Evolutionary conservation across 371 early-diverging fungal genomes (phyloP), one percentile per base, ranked within the genome.

Genomic region (Mucor racemosus): DNA sequence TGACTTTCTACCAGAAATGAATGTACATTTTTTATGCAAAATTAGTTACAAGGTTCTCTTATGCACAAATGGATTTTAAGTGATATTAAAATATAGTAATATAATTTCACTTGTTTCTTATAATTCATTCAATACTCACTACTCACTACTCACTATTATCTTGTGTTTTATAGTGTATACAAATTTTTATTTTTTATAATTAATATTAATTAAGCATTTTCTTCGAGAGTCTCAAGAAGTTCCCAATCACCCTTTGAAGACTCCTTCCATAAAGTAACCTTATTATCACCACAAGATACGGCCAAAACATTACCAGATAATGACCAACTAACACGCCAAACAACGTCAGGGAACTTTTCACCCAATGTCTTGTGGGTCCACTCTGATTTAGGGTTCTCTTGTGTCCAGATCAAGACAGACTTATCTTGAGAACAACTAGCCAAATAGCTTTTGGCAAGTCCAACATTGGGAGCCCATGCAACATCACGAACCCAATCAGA

Each of bases 401-500:
- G 93, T 5, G 92, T 94, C 97, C 98, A 97, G 74, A 99, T 94
- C 46, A 92, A 70, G n/a, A 97, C 98, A 11, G 94, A 90, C 77
- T 94, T 94, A 78, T 99, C 99, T 80, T 97, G 97, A 41, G 96
- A 96, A 78, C 97, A 97, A 66, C 90, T 91, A 8, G 98, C 99
- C 39, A 99, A 76, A 71, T 93, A 93, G 62, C 86, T 92, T 77
- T 89, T 88, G 40, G 95, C 91, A 7, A 97, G 86, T 7, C 99
- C 99, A 66, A 95, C 88, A 76, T 90, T 95, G 31, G 99, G 99
- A 35, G 98, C 98, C 87, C 93, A 99, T 19, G 97, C 92, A 53
- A 99, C 95, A 78, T 98, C 99, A 19, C 99, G 89, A n/a, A 99
- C 97, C 99, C 99, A 99, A 77, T 99, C 98, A 19, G 90, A 85